A percentile compares a stretch with the other conserved stretches of the same genome.
Evolutionary conservation across 1,284 basidiomycete species (phyloP).

Genomic region (Rhodofomes roseus): DNA sequence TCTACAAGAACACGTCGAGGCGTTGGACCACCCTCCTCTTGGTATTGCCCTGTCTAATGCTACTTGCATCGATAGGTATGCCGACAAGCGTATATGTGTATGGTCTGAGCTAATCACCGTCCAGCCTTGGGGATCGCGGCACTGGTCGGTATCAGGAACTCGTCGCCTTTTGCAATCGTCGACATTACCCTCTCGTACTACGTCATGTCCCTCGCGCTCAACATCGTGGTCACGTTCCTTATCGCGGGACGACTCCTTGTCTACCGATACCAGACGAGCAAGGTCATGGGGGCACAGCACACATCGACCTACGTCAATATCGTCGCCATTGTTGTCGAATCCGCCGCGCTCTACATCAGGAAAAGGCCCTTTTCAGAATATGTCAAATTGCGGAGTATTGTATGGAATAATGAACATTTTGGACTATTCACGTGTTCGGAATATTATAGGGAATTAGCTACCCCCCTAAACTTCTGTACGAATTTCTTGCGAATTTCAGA

Average conservation of each 20-base stretch:
- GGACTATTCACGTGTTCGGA: too few species aligned
- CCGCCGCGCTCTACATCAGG: conserved; percentile 15
- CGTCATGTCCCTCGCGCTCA: conserved; percentile 12
- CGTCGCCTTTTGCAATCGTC: conserved; percentile 9
- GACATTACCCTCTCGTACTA: conserved; percentile 16
- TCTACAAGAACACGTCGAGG: neutral
- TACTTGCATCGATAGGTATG: neutral
- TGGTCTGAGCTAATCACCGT: neutral
- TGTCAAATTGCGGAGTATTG: too few species aligned
- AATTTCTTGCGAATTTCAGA: too few species aligned
- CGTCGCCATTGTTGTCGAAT: conserved; percentile 17
- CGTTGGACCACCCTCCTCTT: neutral
- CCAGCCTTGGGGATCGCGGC: neutral
- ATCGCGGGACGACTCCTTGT: conserved; percentile 11
- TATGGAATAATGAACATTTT: too few species aligned
- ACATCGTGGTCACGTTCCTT: conserved; percentile 14
- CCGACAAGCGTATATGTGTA: neutral
- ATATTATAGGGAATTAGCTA: too few species aligned
- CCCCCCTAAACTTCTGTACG: too few species aligned
- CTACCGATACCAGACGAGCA: conserved; percentile 3
- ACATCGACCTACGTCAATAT: conserved; percentile 11
- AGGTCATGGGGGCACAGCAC: conserved; percentile 8
- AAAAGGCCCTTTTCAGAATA: too few species aligned
- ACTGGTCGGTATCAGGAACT: neutral
- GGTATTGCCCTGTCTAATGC: neutral